A percentile compares a stretch with the other conserved stretches of the same genome.
Evolutionary conservation across 495 filamentous ascomycete genomes (phyloP).

Genomic region (Cenococcum geophilum): DNA sequence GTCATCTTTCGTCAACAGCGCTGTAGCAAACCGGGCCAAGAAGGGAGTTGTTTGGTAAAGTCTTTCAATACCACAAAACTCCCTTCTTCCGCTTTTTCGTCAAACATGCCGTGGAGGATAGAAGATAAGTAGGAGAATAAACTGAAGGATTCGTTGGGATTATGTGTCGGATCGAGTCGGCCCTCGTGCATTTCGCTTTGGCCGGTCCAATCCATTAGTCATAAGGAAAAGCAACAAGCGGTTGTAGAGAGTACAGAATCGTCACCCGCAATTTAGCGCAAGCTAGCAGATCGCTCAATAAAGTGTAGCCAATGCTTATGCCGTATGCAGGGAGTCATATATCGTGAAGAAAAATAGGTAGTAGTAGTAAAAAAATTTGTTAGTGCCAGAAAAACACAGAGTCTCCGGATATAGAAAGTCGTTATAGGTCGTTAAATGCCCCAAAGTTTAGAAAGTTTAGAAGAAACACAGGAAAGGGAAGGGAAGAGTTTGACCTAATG

Average conservation of each 20-base stretch:
- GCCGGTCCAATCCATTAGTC: slow-evolving; percentile 20
- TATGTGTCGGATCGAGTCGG: background rate
- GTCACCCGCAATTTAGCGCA: slow-evolving; percentile 28
- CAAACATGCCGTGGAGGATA: slow-evolving; percentile 9
- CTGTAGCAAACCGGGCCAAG: background rate
- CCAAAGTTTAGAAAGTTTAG: slow-evolving; percentile 17
- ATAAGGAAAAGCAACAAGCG: slow-evolving; percentile 19
- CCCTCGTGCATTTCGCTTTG: background rate
- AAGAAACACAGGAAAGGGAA: slow-evolving; percentile 28
- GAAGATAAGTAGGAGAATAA: background rate
- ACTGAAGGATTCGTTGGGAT: background rate
- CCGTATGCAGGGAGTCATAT: slow-evolving; percentile 29
- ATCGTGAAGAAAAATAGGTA: slow-evolving; percentile 26
- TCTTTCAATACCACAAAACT: slow-evolving; percentile 7
- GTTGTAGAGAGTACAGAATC: slow-evolving; percentile 32
- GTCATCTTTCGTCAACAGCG: slow-evolving; percentile 1
- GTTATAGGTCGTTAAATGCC: slow-evolving; percentile 29
- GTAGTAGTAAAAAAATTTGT: slow-evolving; percentile 4
- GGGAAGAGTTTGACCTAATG: slow-evolving; percentile 6
- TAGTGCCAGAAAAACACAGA: slow-evolving; percentile 10
- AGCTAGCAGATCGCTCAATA: slow-evolving; percentile 9
- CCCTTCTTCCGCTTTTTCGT: slow-evolving; percentile 17
- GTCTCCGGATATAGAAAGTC: slow-evolving; percentile 19
- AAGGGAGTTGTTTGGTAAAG: background rate
- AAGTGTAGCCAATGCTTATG: slow-evolving; percentile 24